These are phyloP conservation scores for Udeniomyces megalosporus DNA, from an alignment of 768 basidiomycete genomes.

Conservation along the genomic window DNA sequence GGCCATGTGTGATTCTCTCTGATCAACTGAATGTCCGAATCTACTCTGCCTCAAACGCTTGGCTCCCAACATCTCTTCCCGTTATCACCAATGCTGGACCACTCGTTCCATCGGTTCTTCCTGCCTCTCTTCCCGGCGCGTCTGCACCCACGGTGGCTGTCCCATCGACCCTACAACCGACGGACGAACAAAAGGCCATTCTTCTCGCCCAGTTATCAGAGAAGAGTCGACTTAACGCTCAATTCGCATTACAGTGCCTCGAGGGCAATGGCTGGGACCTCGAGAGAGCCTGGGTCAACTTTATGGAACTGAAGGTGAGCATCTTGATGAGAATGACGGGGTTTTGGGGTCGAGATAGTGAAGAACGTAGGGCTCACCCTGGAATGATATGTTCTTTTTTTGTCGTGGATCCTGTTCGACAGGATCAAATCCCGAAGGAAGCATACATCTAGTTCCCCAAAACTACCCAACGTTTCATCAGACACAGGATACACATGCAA, in stretches of 20 bases:
- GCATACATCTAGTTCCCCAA: not conserved
- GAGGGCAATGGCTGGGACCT: slow-evolving; percentile 71
- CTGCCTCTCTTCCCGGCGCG: not conserved
- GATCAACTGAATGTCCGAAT: slow-evolving; percentile 69
- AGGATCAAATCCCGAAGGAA: slow-evolving; percentile 14
- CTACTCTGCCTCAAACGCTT: slow-evolving; percentile 70
- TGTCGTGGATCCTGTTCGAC: not conserved
- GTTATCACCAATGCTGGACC: slow-evolving; percentile 6
- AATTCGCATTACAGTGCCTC: slow-evolving; percentile 71
- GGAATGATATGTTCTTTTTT: not conserved
- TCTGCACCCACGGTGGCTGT: too few species aligned
- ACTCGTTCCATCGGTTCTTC: slow-evolving; percentile 24
- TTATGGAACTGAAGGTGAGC: slow-evolving; percentile 48
- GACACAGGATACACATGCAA: too few species aligned
- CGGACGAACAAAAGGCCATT: slow-evolving; percentile 35
- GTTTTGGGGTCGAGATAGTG: not conserved
- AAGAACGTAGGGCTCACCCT: not conserved
- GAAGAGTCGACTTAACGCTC: slow-evolving; percentile 60
- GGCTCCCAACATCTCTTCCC: slow-evolving; percentile 37
- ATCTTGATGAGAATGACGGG: too few species aligned
- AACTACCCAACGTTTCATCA: too few species aligned
- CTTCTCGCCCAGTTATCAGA: slow-evolving; percentile 54
- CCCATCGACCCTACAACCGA: not conserved
- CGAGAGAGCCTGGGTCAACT: slow-evolving; percentile 62
- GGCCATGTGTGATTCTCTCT: slow-evolving; percentile 78